A percentile compares a stretch with the other conserved stretches of the same genome.
Conservation (phyloP, 352 stramenopile genomes). For the Globisporangium splendens region DNA sequence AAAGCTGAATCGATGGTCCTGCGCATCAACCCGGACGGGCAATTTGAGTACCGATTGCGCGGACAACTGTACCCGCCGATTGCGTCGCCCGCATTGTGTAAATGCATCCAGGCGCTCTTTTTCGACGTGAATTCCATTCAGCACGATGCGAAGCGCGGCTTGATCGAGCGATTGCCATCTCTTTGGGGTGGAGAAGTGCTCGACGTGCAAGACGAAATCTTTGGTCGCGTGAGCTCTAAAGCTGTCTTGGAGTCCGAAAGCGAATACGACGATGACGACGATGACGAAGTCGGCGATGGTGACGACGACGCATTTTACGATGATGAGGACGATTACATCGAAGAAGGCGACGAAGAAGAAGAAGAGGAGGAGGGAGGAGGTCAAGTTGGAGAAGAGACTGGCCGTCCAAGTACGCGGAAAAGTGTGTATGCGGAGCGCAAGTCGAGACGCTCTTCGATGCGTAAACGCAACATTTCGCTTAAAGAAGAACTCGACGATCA, state of each 20-base stretch:
- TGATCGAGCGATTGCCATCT: slow-evolving; percentile 70
- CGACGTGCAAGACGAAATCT: slow-evolving; percentile 63
- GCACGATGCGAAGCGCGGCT: slow-evolving; percentile 65
- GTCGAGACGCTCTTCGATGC: slow-evolving; percentile 11
- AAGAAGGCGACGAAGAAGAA: slow-evolving; percentile 33
- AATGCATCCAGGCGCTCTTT: slow-evolving; percentile 68
- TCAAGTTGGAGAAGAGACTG: slow-evolving; percentile 24
- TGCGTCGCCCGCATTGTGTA: slow-evolving; percentile 57
- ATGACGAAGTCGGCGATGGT: slow-evolving; percentile 30
- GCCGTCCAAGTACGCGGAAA: slow-evolving; percentile 4
- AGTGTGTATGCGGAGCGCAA: slow-evolving; percentile 12
- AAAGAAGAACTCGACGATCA: slow-evolving; percentile 62
- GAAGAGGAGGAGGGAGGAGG: slow-evolving; percentile 25
- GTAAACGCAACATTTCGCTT: slow-evolving; percentile 24
- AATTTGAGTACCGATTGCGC: slow-evolving; percentile 68
- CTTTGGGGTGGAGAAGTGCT: slow-evolving; percentile 66
- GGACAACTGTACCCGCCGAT: slow-evolving; percentile 71
- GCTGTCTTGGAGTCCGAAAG: slow-evolving; percentile 38
- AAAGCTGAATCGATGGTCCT: slow-evolving; percentile 82
- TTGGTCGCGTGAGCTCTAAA: slow-evolving; percentile 33
- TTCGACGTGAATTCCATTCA: slow-evolving; percentile 84
- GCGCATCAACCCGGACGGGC: slow-evolving; percentile 53
- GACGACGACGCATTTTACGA: slow-evolving; percentile 23
- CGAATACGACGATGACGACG: slow-evolving; percentile 51
- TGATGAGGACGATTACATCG: slow-evolving; percentile 28